These are phyloP conservation scores for Nevesoporus exiguus DNA, from an alignment of 768 basidiomycete genomes.

Conservation along the genomic window DNA sequence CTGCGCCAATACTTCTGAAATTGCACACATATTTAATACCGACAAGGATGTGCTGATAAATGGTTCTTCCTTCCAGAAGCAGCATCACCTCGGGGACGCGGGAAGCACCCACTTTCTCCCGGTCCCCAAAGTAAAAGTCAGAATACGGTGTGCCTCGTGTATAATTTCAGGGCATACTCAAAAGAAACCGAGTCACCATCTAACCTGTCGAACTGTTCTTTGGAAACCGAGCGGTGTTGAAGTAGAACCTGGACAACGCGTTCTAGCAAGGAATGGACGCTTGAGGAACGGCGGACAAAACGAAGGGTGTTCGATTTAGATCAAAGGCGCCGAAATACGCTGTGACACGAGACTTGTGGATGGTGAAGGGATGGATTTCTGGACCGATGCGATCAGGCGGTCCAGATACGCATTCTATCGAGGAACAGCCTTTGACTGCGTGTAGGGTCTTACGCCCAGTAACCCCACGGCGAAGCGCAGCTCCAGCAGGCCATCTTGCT, in stretches of 20 bases:
- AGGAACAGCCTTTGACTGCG: constrained; percentile 10
- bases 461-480: constrained; percentile 25
- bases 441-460: constrained; percentile 10
- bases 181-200: constrained; percentile 12
- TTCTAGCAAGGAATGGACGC: constrained; percentile 22
- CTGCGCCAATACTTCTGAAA: background rate
- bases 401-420: constrained; percentile 1
- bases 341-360: constrained; percentile 37
- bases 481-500: constrained; percentile 40
- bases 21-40: constrained; percentile 5
- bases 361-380: constrained; percentile 33
- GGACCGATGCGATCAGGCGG: constrained; percentile 14
- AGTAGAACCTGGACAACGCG: constrained; percentile 17
- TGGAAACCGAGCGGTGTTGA: constrained; percentile 12
- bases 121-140: constrained; percentile 11
- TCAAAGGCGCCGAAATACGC: constrained; percentile 33
- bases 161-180: constrained; percentile 7
- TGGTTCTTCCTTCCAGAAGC: constrained; percentile 22
- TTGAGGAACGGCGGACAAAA: constrained; percentile 15
- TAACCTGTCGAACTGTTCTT: constrained; percentile 8
- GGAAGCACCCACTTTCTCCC: constrained; percentile 20
- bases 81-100: constrained; percentile 32
- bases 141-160: constrained; percentile 18
- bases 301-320: constrained; percentile 16
- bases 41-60: constrained; percentile 13